Percentiles rank a stretch among this genome's conserved stretches.
These are phyloP conservation scores for Fagopyrum tataricum DNA, from an alignment of 148 eudicot species.

Conservation along the genomic window DNA sequence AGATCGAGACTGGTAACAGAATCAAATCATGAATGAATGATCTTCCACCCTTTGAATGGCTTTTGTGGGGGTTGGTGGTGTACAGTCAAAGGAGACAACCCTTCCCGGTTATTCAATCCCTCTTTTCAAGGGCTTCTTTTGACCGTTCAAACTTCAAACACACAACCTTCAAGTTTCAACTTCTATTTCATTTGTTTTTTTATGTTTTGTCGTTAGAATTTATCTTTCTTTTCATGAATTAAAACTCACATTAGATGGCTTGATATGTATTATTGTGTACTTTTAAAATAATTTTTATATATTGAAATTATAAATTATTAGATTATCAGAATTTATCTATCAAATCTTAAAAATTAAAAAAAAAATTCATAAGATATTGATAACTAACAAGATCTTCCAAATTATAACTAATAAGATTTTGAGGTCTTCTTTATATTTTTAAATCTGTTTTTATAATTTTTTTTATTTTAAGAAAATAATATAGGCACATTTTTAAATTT, in stretches of 20 bases:
- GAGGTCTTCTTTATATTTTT: too few species aligned
- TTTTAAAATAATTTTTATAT: too few species aligned
- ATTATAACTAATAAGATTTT: too few species aligned
- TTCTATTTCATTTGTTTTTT: background rate
- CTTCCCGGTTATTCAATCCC: slow-evolving; percentile 14
- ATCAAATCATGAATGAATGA: slow-evolving; percentile 5
- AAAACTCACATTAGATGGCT: background rate
- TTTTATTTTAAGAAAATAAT: too few species aligned
- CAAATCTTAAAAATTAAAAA: too few species aligned
- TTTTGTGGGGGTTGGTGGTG: slow-evolving; percentile 29
- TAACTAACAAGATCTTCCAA: too few species aligned
- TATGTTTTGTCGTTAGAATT: background rate
- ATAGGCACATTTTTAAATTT: too few species aligned
- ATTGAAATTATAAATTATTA: background rate
- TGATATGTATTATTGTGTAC: too few species aligned
- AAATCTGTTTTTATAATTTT: too few species aligned
- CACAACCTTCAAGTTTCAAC: background rate
- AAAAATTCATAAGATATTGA: too few species aligned
- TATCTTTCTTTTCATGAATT: background rate
- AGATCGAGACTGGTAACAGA: background rate
- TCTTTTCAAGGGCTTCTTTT: background rate
- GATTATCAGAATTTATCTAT: too few species aligned
- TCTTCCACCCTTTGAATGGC: background rate
- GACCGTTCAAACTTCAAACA: background rate
- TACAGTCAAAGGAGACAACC: slow-evolving; percentile 31